These are phyloP conservation scores for Penicillium paneum DNA, from an alignment of 2,329 filamentous ascomycete genomes.

Conservation along the genomic window DNA sequence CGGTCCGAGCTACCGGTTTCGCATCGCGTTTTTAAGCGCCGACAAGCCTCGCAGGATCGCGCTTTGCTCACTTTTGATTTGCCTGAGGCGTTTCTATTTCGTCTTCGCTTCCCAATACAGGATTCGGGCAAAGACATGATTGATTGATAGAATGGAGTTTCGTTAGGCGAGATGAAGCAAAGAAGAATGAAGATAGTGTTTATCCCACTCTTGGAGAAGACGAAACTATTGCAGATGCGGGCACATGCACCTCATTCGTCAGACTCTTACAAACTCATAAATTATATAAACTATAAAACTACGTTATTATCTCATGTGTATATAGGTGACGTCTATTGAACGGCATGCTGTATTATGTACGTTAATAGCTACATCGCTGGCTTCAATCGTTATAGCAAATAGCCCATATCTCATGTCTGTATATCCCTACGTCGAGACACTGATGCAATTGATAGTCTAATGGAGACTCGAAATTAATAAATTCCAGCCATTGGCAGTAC, in stretches of 20 bases:
- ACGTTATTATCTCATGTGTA: background rate
- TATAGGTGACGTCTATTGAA: background rate
- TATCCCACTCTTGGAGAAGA: background rate
- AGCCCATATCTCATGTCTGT: background rate
- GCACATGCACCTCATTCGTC: background rate
- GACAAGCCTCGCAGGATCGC: background rate
- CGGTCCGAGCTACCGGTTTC: background rate
- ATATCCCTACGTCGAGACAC: background rate
- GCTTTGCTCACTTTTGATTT: background rate
- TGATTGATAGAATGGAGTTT: background rate
- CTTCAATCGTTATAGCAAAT: background rate
- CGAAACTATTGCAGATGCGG: background rate
- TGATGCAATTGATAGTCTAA: background rate
- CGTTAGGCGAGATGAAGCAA: background rate
- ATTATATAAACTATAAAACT: background rate
- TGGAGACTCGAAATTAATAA: background rate
- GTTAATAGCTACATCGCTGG: background rate
- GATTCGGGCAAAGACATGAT: background rate
- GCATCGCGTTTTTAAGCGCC: constrained; percentile 1
- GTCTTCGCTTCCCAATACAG: background rate
- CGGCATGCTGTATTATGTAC: background rate
- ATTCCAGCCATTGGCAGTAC: background rate
- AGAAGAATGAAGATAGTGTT: background rate
- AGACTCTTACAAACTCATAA: background rate
- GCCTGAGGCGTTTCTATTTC: background rate